A percentile compares a stretch with the other conserved stretches of the same genome.
Evolutionary conservation across 176 grass and related monocot species (phyloP).

Genomic region (Oryza meyeriana): DNA sequence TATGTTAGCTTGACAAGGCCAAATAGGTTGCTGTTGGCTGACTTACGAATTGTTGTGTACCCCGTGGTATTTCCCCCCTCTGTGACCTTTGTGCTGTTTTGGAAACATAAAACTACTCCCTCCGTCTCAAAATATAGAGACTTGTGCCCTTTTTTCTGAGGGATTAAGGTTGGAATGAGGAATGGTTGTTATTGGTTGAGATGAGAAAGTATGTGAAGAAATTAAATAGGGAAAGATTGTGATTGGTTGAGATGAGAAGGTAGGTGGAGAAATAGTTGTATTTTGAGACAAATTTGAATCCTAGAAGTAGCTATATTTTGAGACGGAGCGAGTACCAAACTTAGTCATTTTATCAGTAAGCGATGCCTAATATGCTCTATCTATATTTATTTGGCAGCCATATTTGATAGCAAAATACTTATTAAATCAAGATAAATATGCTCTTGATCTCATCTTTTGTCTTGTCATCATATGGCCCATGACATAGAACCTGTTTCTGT

Average conservation of each 20-base stretch:
- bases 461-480: background rate
- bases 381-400: background rate
- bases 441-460: background rate
- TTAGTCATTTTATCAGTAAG: background rate
- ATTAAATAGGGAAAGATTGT: too few relatives aligned
- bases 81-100: background rate
- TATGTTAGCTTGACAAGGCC: background rate
- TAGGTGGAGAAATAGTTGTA: too few relatives aligned
- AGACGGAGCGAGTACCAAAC: too few relatives aligned
- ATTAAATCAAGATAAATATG: background rate
- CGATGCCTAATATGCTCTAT: background rate
- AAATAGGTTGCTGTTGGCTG: background rate
- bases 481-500: background rate
- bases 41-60: constrained; percentile 2
- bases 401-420: background rate
- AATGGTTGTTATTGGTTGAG: too few relatives aligned
- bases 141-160: too few relatives aligned
- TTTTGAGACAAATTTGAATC: too few relatives aligned
- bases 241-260: too few relatives aligned
- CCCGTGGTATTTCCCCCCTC: background rate
- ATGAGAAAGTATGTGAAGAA: too few relatives aligned
- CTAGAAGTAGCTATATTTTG: too few relatives aligned
- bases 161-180: too few relatives aligned
- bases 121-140: too few relatives aligned
- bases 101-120: background rate